phyloP scores from a whole-genome alignment of 108 stramenopile genomes.

The Skeletonema menzelii region DNA sequence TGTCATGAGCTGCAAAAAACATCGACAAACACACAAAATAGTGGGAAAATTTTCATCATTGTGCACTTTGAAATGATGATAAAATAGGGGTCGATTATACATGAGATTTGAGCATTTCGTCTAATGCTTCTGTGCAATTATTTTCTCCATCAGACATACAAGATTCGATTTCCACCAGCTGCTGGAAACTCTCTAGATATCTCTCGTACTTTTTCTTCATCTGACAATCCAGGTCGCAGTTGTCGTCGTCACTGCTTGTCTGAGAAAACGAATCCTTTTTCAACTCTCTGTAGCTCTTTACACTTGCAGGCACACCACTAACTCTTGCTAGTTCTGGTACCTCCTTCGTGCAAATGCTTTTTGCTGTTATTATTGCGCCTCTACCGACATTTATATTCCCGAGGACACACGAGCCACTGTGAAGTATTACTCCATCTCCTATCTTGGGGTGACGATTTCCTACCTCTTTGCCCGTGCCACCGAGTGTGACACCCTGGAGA shows the following conservation, averaged over 20 bases:
- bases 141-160: background rate
- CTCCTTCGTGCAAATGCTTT: conserved; percentile 73
- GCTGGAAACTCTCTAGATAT: conserved; percentile 7
- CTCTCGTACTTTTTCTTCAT: conserved; percentile 14
- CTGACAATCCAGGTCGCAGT: conserved; percentile 23
- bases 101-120: background rate
- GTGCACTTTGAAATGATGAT: background rate
- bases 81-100: background rate
- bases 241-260: conserved; percentile 11
- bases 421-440: conserved; percentile 74
- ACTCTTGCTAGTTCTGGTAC: conserved; percentile 64
- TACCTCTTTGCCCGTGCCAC: conserved; percentile 89
- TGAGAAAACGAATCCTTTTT: conserved; percentile 43
- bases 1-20: no score
- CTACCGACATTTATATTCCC: conserved; percentile 89
- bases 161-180: conserved; percentile 14
- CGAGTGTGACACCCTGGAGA: conserved; percentile 89
- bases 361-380: conserved; percentile 82
- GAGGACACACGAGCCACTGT: conserved; percentile 74
- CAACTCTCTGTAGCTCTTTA: conserved; percentile 45
- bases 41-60: no score
- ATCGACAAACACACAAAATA: no score
- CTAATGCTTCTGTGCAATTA: conserved; percentile 3
- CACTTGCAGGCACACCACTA: conserved; percentile 73
- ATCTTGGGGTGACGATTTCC: conserved; percentile 95